Base-by-base conservation (phyloP, 345 rosid genomes). In the Sonneratia caseolaris region DNA sequence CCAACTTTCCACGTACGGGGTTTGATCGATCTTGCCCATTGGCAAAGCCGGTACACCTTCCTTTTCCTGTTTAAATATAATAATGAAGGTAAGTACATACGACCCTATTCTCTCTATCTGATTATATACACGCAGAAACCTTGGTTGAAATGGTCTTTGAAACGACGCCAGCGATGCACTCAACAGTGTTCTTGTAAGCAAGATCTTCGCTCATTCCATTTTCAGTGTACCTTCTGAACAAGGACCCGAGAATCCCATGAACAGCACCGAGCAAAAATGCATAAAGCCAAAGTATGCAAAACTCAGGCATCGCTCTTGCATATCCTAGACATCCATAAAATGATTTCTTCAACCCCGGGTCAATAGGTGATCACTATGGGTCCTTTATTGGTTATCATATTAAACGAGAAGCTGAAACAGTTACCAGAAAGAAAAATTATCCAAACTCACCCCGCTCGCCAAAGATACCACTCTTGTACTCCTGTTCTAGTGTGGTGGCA, bases 1-100 rank as follows among this genome's bases (percentile, higher is more conserved):
- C 98, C 98, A 1, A 92, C 95, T 79, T 87, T 92, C 98, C 98
- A 90, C 98, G 90, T 92, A 42, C 89, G 89, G 40, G 40, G 96
- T 92, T 81, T 89, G 96, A 66, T 92, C 98, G 67, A 92, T 92
- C 79, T 88, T 92, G 35, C 98, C 98, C 96, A 92, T 92, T 16
- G 98, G 98, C 79, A 92, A 92, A 67, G 98, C 85, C 24, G 96
- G 98, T 55, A 92, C 82, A 22, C 96, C 96, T 27, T 92, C 98
- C 78, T 92, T 92, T 45, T 92, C 98, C 96, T 92, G 82, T 69
- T 36, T 4, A 55, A 67, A 38, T 37, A 72, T 70, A 70, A 72
- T 36, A 12, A 66, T 5, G 19, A 37, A 3, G 22, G 47, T 32
- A 18, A 65, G 45, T 36, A 37, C 19, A 37, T 19, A 42, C 32